Evolutionary conservation across 73 alveolate species (phyloP), one percentile per base, ranked within the genome.

Genomic region (Effrenium voratum): DNA sequence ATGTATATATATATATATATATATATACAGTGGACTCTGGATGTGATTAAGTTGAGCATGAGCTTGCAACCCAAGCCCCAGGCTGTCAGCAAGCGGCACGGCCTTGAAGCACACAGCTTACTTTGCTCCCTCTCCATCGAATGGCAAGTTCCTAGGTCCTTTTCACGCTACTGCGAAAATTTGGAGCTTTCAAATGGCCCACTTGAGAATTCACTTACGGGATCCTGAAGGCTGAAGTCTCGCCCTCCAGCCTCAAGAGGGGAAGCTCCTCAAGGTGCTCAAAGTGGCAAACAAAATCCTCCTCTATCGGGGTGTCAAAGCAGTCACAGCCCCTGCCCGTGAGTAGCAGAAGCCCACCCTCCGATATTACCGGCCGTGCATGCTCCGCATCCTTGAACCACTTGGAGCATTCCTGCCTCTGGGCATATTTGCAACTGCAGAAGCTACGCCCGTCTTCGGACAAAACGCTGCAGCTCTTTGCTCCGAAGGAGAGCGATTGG

Each of bases 311-410:
- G 13, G n/a, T 47, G 49, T 72, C 82, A 32, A 72, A 72, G 82
- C 82, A 72, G 52, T 72, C 82, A 32, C 82, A 72, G 82, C 82
- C 82, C 47, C 38, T 47, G 8, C 82, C 82, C 0, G 82, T 47
- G 6, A 72, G 82, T 47, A 72, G 32, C 1, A 72, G 82, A 44
- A 72, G n/a, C 49, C 82, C 82, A n/a, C 15, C 82, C 26, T 72
- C 82, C 16, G 82, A 72, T 44, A 72, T 72, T 28, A 72, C 82
- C 0, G 82, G 82, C 49, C 82, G 15, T 32, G 38, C 36, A 13
- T 72, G 82, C 49, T 36, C n/a, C 49, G 22, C 49, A 16, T 36
- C n/a, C 12, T 72, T 36, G 82, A 72, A 72, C 82, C 82, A 72
- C 19, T 44, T 72, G 46, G 22, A 36, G 82, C 82, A 72, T 32